These are phyloP conservation scores for Candida sojae DNA, from an alignment of 1,139 yeast genomes.

Conservation along the genomic window DNA sequence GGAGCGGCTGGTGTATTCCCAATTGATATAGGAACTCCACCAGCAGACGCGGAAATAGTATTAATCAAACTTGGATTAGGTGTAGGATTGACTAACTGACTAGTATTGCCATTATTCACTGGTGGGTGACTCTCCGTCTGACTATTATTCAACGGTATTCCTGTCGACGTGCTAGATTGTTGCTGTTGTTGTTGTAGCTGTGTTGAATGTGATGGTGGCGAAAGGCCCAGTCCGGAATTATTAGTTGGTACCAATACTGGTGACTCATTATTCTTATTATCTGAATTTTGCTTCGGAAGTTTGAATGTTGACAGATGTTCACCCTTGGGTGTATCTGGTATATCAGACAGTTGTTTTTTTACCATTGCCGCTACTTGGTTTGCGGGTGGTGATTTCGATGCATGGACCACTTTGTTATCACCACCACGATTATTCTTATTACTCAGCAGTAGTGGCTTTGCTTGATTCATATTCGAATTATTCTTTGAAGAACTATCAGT, in stretches of 20 bases:
- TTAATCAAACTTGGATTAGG: slow-evolving; percentile 1
- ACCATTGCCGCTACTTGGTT: neutral
- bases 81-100: neutral
- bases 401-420: neutral
- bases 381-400: neutral
- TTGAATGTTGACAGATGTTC: neutral
- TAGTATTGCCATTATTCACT: neutral
- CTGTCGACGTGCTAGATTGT: neutral
- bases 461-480: neutral
- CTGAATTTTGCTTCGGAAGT: neutral
- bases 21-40: neutral
- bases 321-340: neutral
- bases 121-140: neutral
- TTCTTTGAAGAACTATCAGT: neutral
- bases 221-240: neutral
- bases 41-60: neutral
- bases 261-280: neutral
- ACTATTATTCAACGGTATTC: neutral
- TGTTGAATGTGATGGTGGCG: neutral
- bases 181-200: neutral
- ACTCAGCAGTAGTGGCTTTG: neutral
- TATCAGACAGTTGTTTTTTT: neutral
- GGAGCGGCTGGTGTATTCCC: neutral
- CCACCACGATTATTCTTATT: neutral
- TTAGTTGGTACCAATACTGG: neutral